Percentiles rank a stretch among this genome's conserved stretches.
These are phyloP conservation scores for Carex cristatella DNA, from an alignment of 176 grass and related monocot genomes.

Conservation along the genomic window DNA sequence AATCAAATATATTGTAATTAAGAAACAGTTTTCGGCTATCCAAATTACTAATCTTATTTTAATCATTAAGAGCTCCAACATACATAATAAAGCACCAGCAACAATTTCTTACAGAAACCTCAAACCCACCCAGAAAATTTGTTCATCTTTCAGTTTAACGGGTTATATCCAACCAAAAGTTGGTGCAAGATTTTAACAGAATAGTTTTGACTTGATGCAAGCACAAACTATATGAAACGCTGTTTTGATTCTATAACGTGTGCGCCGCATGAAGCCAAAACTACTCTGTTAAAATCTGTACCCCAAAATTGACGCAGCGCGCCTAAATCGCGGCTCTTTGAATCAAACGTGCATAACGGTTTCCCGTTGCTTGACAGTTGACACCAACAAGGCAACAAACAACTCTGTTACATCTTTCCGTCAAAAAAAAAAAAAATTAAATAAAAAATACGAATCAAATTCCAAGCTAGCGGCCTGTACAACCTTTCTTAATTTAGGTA, in stretches of 20 bases:
- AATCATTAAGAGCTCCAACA: not conserved
- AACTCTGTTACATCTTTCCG: not conserved
- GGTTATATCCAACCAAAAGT: not conserved
- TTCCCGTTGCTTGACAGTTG: not conserved
- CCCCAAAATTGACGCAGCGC: not conserved
- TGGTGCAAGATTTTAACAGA: too few species aligned
- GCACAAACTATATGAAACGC: too few species aligned
- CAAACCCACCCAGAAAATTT: not conserved
- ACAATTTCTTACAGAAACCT: not conserved
- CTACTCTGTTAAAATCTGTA: too few species aligned
- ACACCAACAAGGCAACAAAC: not conserved
- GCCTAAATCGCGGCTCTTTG: not conserved
- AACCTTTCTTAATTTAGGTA: conserved; percentile 3
- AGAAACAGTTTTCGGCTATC: not conserved
- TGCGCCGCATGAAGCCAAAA: too few species aligned
- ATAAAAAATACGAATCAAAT: not conserved
- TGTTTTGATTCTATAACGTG: too few species aligned
- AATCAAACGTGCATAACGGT: not conserved
- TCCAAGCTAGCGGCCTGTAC: not conserved
- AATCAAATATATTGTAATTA: not conserved
- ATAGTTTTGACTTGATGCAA: too few species aligned
- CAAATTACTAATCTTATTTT: not conserved
- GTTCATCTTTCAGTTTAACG: not conserved
- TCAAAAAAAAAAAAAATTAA: not conserved
- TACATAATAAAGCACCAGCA: not conserved